These are phyloP conservation scores for Teunomyces gatunensis DNA, from an alignment of 805 yeast genomes.

Conservation along the genomic window DNA sequence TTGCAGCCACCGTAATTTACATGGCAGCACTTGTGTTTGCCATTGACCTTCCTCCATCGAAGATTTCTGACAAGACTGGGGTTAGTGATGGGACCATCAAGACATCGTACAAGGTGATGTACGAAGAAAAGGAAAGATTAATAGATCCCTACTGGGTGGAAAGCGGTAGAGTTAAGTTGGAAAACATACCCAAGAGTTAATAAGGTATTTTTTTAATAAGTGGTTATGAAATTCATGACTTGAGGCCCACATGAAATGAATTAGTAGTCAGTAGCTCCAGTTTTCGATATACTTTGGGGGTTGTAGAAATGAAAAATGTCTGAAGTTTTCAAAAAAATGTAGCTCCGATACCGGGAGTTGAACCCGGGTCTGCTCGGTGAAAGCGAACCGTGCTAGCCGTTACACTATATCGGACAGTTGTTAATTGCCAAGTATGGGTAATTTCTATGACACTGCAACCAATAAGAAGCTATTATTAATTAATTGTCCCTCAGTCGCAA, in stretches of 20 bases:
- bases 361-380: slow-evolving; percentile 85
- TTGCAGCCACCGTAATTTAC: slow-evolving; percentile 96
- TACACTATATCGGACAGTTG: slow-evolving; percentile 14
- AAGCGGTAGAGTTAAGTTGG: slow-evolving; percentile 60
- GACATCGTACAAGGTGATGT: slow-evolving; percentile 80
- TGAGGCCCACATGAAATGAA: not conserved
- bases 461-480: too few relatives aligned
- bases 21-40: slow-evolving; percentile 90
- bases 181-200: slow-evolving; percentile 33
- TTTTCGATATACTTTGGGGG: not conserved
- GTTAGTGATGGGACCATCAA: slow-evolving; percentile 97
- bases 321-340: not conserved
- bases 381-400: slow-evolving; percentile 70
- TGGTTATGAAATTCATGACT: not conserved
- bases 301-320: not conserved
- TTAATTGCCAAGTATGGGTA: not conserved
- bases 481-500: too few relatives aligned
- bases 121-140: slow-evolving; percentile 61
- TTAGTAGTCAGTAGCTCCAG: too few relatives aligned
- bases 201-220: not conserved
- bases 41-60: slow-evolving; percentile 68
- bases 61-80: slow-evolving; percentile 88
- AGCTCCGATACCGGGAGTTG: slow-evolving; percentile 83
- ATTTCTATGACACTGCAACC: not conserved
- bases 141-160: slow-evolving; percentile 78